A percentile compares a stretch with the other conserved stretches of the same genome.
These are phyloP conservation scores for Globisporangium splendens DNA, from an alignment of 352 stramenopile species.

Conservation along the genomic window DNA sequence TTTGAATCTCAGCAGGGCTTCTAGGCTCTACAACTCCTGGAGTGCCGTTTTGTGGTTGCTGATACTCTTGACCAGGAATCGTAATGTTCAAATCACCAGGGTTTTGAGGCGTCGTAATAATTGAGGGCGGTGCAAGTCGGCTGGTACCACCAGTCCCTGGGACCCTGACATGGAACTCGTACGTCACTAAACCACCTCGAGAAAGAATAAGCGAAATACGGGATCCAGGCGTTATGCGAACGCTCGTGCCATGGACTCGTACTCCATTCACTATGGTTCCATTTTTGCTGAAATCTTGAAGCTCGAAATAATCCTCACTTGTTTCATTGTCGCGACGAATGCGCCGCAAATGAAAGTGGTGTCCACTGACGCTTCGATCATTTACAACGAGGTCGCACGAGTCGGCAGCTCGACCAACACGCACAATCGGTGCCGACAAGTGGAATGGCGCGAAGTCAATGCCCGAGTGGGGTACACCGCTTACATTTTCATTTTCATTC, in stretches of 20 bases:
- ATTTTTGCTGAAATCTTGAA: slow-evolving; percentile 90
- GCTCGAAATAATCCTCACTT: slow-evolving; percentile 64
- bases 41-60: slow-evolving; percentile 43
- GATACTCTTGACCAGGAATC: slow-evolving; percentile 68
- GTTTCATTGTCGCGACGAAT: slow-evolving; percentile 49
- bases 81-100: slow-evolving; percentile 39
- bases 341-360: slow-evolving; percentile 80
- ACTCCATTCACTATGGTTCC: slow-evolving; percentile 88
- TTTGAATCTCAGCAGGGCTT: slow-evolving; percentile 81
- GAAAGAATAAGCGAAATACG: slow-evolving; percentile 86
- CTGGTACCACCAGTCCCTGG: slow-evolving; percentile 1
- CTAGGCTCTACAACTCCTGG: slow-evolving; percentile 39
- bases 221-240: slow-evolving; percentile 63
- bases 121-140: slow-evolving; percentile 39
- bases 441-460: slow-evolving; percentile 63
- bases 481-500: slow-evolving; percentile 54
- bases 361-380: slow-evolving; percentile 81
- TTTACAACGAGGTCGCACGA: slow-evolving; percentile 88
- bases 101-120: slow-evolving; percentile 42
- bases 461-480: slow-evolving; percentile 7
- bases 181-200: slow-evolving; percentile 76
- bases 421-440: slow-evolving; percentile 64
- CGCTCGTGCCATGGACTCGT: slow-evolving; percentile 73
- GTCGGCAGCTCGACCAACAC: slow-evolving; percentile 73
- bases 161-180: slow-evolving; percentile 77